Percentiles rank a stretch among this genome's conserved stretches.
Evolutionary conservation across 768 basidiomycete genomes (phyloP).

Genomic region (Postia placenta): DNA sequence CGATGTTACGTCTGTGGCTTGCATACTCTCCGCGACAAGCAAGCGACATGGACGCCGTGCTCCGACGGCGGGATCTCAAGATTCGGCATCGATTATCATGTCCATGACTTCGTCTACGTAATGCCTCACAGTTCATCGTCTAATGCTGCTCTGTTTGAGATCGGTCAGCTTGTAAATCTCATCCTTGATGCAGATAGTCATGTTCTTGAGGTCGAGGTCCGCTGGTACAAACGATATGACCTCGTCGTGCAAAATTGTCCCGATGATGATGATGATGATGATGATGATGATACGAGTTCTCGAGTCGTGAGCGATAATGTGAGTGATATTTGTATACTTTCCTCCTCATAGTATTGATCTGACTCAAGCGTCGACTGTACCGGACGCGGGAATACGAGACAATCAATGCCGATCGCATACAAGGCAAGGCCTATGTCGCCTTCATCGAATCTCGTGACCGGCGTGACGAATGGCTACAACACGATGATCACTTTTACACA

Average conservation of each 20-base stretch:
- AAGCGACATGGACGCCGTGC: constrained; percentile 21
- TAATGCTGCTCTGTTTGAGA: constrained; percentile 32
- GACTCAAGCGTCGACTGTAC: constrained; percentile 34
- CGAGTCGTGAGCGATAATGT: constrained; percentile 10
- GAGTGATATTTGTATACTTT: neutral
- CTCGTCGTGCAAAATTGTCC: constrained; percentile 23
- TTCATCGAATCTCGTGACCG: constrained; percentile 27
- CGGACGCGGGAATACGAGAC: constrained; percentile 24
- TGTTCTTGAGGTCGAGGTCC: constrained; percentile 30
- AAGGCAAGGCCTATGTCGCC: constrained; percentile 50
- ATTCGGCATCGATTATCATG: constrained; percentile 45
- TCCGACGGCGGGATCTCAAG: constrained; percentile 32
- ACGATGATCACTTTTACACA: constrained; percentile 57
- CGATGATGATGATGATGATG: neutral
- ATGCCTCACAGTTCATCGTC: constrained; percentile 20
- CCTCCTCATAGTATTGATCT: neutral
- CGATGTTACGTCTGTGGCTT: constrained; percentile 49
- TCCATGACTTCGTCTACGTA: constrained; percentile 57
- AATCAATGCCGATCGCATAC: constrained; percentile 33
- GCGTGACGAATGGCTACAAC: constrained; percentile 38
- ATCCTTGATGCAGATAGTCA: constrained; percentile 13
- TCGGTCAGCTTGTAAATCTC: constrained; percentile 52
- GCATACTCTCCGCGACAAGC: constrained; percentile 21
- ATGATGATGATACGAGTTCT: neutral
- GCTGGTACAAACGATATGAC: constrained; percentile 41